Evolutionary conservation across 805 yeast species (phyloP).

Genomic region (Kodamaea lidongshanica): DNA sequence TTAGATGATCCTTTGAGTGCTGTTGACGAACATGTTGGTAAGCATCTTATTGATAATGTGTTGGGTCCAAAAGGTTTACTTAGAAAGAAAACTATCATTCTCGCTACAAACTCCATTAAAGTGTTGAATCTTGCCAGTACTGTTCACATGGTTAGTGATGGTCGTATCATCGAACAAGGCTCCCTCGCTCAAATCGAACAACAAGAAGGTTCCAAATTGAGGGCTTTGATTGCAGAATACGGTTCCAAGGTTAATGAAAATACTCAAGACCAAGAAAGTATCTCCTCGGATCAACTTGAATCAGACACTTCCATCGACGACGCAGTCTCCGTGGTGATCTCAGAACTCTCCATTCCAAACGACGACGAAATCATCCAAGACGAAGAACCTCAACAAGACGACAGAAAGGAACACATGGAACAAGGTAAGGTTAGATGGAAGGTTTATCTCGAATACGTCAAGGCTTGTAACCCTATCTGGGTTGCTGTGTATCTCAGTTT

Average conservation of each 20-base stretch:
- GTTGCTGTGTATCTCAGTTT: constrained; percentile 53
- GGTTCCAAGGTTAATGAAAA: constrained; percentile 43
- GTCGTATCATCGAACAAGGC: constrained; percentile 63
- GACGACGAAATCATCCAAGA: constrained; percentile 32
- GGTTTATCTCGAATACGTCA: constrained; percentile 76
- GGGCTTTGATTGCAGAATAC: constrained; percentile 53
- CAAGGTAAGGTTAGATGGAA: constrained; percentile 91
- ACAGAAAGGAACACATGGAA: constrained; percentile 76
- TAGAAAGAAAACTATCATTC: constrained; percentile 63
- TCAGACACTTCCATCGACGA: constrained; percentile 8
- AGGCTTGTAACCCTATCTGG: constrained; percentile 71
- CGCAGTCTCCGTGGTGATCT: constrained; percentile 10
- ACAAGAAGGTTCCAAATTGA: constrained; percentile 42
- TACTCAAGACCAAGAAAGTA: constrained; percentile 16
- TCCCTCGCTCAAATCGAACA: constrained; percentile 47
- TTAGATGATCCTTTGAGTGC: constrained; percentile 93
- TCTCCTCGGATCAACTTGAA: constrained; percentile 12
- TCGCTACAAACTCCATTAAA: constrained; percentile 83
- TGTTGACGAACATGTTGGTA: constrained; percentile 95
- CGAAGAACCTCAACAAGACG: no score
- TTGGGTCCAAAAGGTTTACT: constrained; percentile 76
- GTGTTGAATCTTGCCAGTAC: constrained; percentile 71
- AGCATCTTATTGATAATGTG: constrained; percentile 75
- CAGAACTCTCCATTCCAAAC: constrained; percentile 9
- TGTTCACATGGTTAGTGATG: constrained; percentile 64